A percentile compares a stretch with the other conserved stretches of the same genome.
These are phyloP conservation scores for Aureobasidium sp. DNA, from an alignment of 2,329 filamentous ascomycete species.

Conservation along the genomic window DNA sequence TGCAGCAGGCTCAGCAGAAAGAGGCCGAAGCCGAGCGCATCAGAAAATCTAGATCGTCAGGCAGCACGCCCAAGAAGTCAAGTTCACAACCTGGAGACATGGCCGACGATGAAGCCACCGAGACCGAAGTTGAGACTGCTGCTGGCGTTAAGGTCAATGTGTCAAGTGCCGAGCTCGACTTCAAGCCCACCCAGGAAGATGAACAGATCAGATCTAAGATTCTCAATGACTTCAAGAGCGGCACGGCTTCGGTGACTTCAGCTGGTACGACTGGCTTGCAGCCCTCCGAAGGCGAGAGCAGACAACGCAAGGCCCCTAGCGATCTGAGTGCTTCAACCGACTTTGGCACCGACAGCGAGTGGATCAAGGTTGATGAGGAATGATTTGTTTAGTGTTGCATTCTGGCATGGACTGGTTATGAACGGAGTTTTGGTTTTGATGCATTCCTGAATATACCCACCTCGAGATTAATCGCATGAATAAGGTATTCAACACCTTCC, in stretches of 20 bases:
- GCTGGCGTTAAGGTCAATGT: conserved; percentile 16
- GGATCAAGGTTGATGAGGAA: conserved; percentile 83
- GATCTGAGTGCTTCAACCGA: conserved; percentile 25
- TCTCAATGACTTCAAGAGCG: conserved; percentile 17
- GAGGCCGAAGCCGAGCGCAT: conserved; percentile 45
- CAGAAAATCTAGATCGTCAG: conserved; percentile 25
- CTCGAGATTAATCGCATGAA: conserved; percentile 2
- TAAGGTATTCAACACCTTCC: background rate
- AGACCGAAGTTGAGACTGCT: conserved; percentile 36
- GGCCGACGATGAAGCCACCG: conserved; percentile 41
- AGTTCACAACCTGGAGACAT: conserved; percentile 35
- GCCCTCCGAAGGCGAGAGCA: conserved; percentile 2
- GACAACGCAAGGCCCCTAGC: conserved; percentile 17
- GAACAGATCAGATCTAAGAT: conserved; percentile 18
- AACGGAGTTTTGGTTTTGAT: background rate
- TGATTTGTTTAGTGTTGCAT: conserved; percentile 31
- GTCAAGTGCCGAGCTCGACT: background rate
- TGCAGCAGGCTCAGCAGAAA: conserved; percentile 41
- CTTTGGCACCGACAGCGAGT: conserved; percentile 80
- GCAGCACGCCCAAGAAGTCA: conserved; percentile 40
- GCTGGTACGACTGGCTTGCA: background rate
- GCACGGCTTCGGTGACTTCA: background rate
- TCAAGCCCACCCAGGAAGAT: conserved; percentile 11
- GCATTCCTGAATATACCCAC: conserved; percentile 16
- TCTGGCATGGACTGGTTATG: background rate